Evolutionary conservation across 495 filamentous ascomycete genomes (phyloP), one percentile per base, ranked within the genome.

Genomic region (Penicillium coffeae): DNA sequence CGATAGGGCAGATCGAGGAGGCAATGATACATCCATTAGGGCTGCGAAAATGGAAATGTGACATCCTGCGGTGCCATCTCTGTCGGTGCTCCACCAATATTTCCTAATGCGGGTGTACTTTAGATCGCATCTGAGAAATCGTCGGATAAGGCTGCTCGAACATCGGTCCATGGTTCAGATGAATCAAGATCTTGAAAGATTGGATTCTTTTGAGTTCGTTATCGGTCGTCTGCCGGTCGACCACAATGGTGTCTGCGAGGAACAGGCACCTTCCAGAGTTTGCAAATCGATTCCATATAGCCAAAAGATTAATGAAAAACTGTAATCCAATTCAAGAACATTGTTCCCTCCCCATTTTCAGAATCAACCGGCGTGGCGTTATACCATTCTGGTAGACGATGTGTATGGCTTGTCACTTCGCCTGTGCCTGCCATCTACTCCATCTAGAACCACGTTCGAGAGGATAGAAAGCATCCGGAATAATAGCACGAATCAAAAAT

Each of bases 1-100:
- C 18, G 15, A 62, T 55, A 50, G 54, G 45, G 37, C 21, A 42
- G 39, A 38, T 38, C 13, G 27, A 27, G 45, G 38, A 21, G 37
- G 48, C 45, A 41, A 51, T 56, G 56, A 55, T 42, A 46, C 45
- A 39, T 47, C 22, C 21, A 22, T 49, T 21, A 47, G 46, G 40
- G 43, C n/a, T 38, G 47, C 14, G 37, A n/a, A 50, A 47, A 55
- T 52, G 49, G 45, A 51, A 65, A 62, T 62, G 68, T 71, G 50
- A 69, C 66, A 69, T 63, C 38, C 18, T 45, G 55, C 42, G 47
- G 66, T 69, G 48, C 57, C 67, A 66, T 70, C 52, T 34, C 22
- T 30, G 44, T 45, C 27, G 9, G 27, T n/a, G 39, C 25, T 43
- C 55, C 60, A 59, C 50, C 10, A 34, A 7, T 27, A 34, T 38